phyloP scores from a whole-genome alignment of 2,329 filamentous ascomycete species.

The Fusarium sp. region DNA sequence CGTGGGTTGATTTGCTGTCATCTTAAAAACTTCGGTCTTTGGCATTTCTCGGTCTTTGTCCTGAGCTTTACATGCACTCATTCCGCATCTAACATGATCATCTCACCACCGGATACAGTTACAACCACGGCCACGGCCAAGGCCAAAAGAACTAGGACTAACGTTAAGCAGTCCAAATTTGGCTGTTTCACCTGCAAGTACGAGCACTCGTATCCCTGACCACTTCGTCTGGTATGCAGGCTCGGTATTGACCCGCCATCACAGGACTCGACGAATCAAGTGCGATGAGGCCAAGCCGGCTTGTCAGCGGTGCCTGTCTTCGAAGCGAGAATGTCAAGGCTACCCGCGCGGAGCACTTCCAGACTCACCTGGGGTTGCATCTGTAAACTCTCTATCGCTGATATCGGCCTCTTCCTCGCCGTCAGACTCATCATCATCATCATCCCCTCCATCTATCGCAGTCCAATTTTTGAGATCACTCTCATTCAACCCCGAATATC shows the following conservation, averaged over 20 bases:
- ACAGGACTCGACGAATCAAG: slow-evolving; percentile 33
- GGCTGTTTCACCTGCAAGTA: slow-evolving; percentile 43
- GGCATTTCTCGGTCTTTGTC: slow-evolving; percentile 11
- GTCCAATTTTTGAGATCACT: background rate
- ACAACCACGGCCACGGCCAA: too few species aligned
- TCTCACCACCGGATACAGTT: background rate
- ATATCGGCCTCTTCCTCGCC: background rate
- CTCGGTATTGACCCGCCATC: background rate
- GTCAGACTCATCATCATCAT: background rate
- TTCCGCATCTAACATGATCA: background rate
- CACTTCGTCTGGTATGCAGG: background rate
- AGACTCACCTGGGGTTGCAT: background rate
- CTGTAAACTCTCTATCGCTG: background rate
- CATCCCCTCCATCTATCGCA: background rate
- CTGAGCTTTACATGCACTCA: too few species aligned
- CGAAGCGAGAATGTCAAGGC: slow-evolving; percentile 17
- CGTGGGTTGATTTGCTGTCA: background rate
- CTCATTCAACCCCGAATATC: background rate
- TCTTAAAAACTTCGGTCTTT: slow-evolving; percentile 24
- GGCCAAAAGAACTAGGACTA: slow-evolving; percentile 33
- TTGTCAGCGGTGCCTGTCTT: slow-evolving; percentile 26
- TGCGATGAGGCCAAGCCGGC: slow-evolving; percentile 35
- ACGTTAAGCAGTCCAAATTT: slow-evolving; percentile 38
- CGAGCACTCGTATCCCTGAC: background rate
- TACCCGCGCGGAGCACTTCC: slow-evolving; percentile 21